Evolutionary conservation across 176 grass and related monocot species (phyloP).

Genomic region (Oryza officinalis): DNA sequence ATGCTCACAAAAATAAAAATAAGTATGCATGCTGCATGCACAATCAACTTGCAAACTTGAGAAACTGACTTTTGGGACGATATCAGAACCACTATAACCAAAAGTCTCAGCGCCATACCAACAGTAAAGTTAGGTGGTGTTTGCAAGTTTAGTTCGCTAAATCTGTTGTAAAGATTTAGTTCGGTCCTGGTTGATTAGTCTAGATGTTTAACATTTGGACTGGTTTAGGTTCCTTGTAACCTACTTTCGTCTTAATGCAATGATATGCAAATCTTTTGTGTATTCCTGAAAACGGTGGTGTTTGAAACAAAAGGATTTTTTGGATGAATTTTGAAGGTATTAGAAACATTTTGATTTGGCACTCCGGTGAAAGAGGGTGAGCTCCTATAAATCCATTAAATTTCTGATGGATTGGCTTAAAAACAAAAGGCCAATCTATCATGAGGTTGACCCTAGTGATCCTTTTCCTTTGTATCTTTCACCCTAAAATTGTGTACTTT

Average conservation of each 20-base stretch:
- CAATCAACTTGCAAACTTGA: constrained; percentile 14
- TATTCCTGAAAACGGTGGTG: background rate
- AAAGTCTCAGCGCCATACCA: constrained; percentile 18
- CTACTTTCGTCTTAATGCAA: background rate
- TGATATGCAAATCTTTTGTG: background rate
- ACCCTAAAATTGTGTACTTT: background rate
- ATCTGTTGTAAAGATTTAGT: background rate
- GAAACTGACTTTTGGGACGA: constrained; percentile 10
- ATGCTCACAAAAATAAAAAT: constrained; percentile 33
- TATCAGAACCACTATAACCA: constrained; percentile 31
- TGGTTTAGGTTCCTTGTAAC: background rate
- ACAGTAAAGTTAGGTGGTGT: background rate
- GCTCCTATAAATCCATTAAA: background rate
- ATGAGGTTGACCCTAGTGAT: background rate
- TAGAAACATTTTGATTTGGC: background rate
- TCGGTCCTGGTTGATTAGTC: background rate
- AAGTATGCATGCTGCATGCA: constrained; percentile 24
- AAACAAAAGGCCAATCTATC: background rate
- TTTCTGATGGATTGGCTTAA: background rate
- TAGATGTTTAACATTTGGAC: background rate
- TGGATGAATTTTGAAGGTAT: background rate
- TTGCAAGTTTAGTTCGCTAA: background rate
- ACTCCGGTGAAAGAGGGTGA: background rate
- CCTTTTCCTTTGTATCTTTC: background rate
- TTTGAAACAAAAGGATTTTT: background rate